Evolutionary conservation across 768 basidiomycete species (phyloP), one percentile per base, ranked within the genome.

Genomic region (Russula emetica): DNA sequence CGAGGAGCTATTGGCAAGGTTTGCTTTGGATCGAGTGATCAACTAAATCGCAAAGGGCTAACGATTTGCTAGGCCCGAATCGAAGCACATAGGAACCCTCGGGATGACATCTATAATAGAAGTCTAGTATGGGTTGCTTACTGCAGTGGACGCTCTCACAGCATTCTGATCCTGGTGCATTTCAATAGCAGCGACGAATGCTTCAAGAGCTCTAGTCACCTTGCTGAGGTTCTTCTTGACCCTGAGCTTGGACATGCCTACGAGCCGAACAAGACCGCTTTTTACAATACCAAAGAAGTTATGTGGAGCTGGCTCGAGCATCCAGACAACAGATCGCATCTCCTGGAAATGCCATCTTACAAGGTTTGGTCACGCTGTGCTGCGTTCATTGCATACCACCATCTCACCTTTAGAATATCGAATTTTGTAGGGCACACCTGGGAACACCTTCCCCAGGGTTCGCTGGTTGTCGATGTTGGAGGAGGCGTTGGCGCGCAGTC

Each of bases 151-250:
- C 30, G 9, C 24, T 36, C 34, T 34, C 20, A 32, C 30, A 1
- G 30, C 22, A 5, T 45, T 14, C 14, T 34, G 20, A 49, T 34
- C n/a, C 22, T 51, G 22, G 38, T n/a, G 16, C 26, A 18, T 13
- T 5, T 26, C 11, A 36, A 20, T 16, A 59, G 58, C 24, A 18
- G 38, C 24, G 71, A 71, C 45, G 72, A 72, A 10, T 62, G 34
- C 1, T 64, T 67, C 60, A 71, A 71, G 53, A 54, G 59, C 11
- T 59, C 65, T 3, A 66, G 67, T 1, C 68, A 70, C 51, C 62
- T 72, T 14, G 8, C 65, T 1, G 72, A 73, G 42, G 52, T 63
- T 2, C 38, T 74, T 18, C 49, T 66, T 32, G 63, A 67, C 16
- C 60, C 69, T 14, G 55, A 54, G 10, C 10, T 40, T 16, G 61